Percentiles rank a stretch among this genome's conserved stretches.
Conservation (phyloP, 345 rosid genomes). For the Aquilaria yunnanensis region DNA sequence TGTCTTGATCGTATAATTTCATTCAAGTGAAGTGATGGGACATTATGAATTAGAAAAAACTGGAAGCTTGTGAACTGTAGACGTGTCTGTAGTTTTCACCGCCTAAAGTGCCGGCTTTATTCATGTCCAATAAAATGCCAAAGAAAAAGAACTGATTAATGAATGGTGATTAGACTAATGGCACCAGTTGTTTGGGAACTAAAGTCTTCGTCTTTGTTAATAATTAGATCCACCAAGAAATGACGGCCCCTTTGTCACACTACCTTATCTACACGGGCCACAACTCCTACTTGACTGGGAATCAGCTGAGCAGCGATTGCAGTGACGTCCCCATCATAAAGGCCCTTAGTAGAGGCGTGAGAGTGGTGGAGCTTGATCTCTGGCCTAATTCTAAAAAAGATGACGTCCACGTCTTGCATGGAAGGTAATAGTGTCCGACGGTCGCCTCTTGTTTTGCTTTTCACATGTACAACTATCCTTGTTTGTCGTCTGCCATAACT, state of each 20-base stretch:
- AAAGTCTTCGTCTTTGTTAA: neutral
- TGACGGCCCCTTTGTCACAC: slow-evolving; percentile 84
- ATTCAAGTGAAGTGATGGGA: too few species aligned
- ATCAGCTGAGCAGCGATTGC: slow-evolving; percentile 91
- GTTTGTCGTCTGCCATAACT: too few species aligned
- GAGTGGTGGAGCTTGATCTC: slow-evolving; percentile 91
- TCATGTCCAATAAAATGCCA: too few species aligned
- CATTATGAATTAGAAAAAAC: too few species aligned
- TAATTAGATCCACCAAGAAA: slow-evolving; percentile 79
- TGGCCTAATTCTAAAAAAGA: slow-evolving; percentile 80
- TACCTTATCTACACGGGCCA: slow-evolving; percentile 90
- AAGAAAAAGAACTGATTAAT: too few species aligned
- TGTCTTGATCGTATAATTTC: too few species aligned
- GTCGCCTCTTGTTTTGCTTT: neutral
- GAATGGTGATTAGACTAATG: neutral
- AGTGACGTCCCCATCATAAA: slow-evolving; percentile 85
- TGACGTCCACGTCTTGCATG: slow-evolving; percentile 79
- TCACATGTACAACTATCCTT: neutral
- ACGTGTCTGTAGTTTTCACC: too few species aligned
- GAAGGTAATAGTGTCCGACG: slow-evolving; percentile 43
- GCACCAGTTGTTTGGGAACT: slow-evolving; percentile 1
- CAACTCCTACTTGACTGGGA: slow-evolving; percentile 90
- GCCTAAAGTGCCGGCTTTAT: too few species aligned
- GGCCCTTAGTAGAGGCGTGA: slow-evolving; percentile 66
- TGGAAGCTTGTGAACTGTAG: too few species aligned